phyloP scores from a whole-genome alignment of 768 basidiomycete species.

The Pleurotus tuber-regium region DNA sequence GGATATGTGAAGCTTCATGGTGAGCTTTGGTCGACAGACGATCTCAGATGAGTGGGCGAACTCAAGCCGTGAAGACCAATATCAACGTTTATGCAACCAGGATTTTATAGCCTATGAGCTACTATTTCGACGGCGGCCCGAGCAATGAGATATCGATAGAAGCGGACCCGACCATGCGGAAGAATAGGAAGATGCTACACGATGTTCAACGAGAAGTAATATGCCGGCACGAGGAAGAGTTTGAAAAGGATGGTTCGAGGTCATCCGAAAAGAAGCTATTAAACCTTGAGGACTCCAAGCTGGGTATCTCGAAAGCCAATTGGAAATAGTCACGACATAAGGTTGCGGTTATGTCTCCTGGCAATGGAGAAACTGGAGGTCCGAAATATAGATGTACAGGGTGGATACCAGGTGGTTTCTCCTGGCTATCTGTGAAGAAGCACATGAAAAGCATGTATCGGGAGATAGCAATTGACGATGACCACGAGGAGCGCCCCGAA shows the following conservation, averaged over 20 bases:
- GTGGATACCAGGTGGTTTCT: too few species aligned
- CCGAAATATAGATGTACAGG: neutral
- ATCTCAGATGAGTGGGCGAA: too few species aligned
- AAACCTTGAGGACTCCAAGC: neutral
- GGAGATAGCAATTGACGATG: neutral
- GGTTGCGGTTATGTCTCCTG: neutral
- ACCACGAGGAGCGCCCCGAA: neutral
- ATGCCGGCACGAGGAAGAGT: neutral
- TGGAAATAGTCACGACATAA: neutral
- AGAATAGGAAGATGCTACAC: too few species aligned
- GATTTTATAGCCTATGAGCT: too few species aligned
- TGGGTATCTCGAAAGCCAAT: neutral
- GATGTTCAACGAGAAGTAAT: neutral
- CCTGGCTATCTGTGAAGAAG: neutral
- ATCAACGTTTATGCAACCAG: too few species aligned
- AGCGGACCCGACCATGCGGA: neutral
- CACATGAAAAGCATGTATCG: neutral
- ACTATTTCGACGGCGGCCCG: neutral
- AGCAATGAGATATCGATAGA: neutral
- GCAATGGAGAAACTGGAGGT: neutral
- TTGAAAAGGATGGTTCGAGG: neutral
- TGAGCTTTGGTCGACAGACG: conserved; percentile 9
- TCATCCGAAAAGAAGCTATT: neutral
- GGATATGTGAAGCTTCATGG: conserved; percentile 18
- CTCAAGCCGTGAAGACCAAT: neutral